Base-by-base conservation (phyloP, 129 eudicot genomes). In the Scalesia atractyloides region DNA sequence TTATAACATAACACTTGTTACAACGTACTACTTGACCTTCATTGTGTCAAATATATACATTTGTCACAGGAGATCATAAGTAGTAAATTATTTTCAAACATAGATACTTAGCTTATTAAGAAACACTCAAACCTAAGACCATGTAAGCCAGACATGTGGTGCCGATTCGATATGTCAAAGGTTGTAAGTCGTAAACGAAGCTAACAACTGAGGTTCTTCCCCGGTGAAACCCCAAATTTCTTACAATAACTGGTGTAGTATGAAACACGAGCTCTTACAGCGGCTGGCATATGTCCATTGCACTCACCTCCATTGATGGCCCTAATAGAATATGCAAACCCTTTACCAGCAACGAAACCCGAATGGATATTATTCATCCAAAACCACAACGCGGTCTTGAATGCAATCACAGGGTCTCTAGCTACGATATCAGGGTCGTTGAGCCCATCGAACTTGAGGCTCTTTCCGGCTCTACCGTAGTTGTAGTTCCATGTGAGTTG, bases 401-500 rank as follows among this genome's bases (percentile, higher is more conserved):
- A 76, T 0, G 81, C 69, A 34, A 76, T n/a, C 63, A 76, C 75
- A 0, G 34, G 48, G 63, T 76, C 69, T 19, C 10, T 60, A 24
- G 70, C 81, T 63, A 76, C 81, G 59, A 69, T 69, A 0, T 70
- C 81, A 0, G 81, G 81, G 46, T 70, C 39, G 64, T 70, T 77
- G 10, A 76, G 62, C 13, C 81, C 81, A 5, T 76, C 81, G 2
- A 77, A 77, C 33, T 66, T 72, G 10, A 77, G 52, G 33, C 26
- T 77, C 15, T 58, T 37, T 17, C 81, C 81, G 3, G 81, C 81
- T 60, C 47, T 14, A 50, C 75, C 81, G 8, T 77, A 77, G 65
- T 77, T 77, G 72, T 77, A 77, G 81, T 77, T 77, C 76, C 76
- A 77, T 14, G 81, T 0, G 13, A 76, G 70, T 41, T 68, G 81